Evolutionary conservation across 805 yeast species (phyloP).

Genomic region (Wickerhamiella qilinensis): DNA sequence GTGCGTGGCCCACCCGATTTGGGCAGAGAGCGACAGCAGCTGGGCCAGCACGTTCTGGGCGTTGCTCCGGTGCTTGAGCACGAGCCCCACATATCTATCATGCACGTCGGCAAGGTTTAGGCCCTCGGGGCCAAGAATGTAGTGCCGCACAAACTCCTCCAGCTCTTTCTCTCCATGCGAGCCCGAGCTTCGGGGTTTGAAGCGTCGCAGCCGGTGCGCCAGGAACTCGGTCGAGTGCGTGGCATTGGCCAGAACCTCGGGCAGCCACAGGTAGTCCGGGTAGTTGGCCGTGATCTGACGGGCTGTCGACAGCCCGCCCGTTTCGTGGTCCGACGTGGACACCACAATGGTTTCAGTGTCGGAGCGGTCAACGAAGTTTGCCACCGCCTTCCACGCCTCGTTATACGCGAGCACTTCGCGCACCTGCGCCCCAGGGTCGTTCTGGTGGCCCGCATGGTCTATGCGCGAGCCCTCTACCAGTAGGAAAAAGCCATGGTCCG

Average conservation of each 20-base stretch:
- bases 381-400: conserved; percentile 59
- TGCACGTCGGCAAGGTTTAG: conserved; percentile 50
- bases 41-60: conserved; percentile 40
- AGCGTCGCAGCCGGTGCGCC: conserved; percentile 29
- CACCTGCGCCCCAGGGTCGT: conserved; percentile 90
- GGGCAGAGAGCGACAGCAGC: conserved; percentile 66
- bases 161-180: conserved; percentile 19
- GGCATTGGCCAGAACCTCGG: conserved; percentile 54
- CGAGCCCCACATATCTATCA: conserved; percentile 32
- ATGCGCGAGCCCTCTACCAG: conserved; percentile 85
- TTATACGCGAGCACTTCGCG: conserved; percentile 81
- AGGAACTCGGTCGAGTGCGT: conserved; percentile 66
- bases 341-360: conserved; percentile 66
- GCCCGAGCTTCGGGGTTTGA: conserved; percentile 16
- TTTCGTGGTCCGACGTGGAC: conserved; percentile 87
- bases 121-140: conserved; percentile 39
- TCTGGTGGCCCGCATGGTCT: conserved; percentile 89
- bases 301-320: conserved; percentile 85
- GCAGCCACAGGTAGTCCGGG: conserved; percentile 83
- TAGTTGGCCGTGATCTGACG: conserved; percentile 52
- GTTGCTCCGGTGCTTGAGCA: conserved; percentile 24
- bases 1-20: conserved; percentile 92
- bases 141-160: conserved; percentile 32
- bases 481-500: conserved; percentile 73
- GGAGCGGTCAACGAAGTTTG: conserved; percentile 47